Base-by-base conservation (phyloP, 768 basidiomycete species). In the Lactarius deliciosus region DNA sequence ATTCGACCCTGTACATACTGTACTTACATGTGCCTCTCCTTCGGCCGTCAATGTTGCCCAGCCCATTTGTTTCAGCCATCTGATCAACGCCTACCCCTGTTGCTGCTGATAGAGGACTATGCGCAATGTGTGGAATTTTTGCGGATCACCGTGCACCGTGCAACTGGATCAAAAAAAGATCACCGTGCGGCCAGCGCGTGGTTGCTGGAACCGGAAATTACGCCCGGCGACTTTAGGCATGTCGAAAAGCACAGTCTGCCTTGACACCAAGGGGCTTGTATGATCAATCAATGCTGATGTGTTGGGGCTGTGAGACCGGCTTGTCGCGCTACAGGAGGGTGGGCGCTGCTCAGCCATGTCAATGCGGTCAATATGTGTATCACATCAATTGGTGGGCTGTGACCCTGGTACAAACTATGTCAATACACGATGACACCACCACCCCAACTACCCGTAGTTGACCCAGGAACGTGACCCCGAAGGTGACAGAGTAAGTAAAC, bases 61-160 rank as follows among this genome's bases (percentile, higher is more conserved):
- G 3, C 78, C 77, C 65, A 85, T 72, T 36, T 5, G 85, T 67
- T 83, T 83, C 68, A 97, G 76, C 92, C 93, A 97, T 45, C 71
- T 73, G 53, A 96, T 82, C 28, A 95, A 77, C 3, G 94, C 79
- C 36, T 38, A 38, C 36, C 36, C 36, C 36, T 38, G 36, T 38
- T 2, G 11, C 36, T 13, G 36, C 36, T 38, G 36, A 38, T 38
- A 38, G 36, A 3, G 36, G 36, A 38, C 36, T 28, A 38, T 38
- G 11, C 36, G 36, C 28, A 95, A 80, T 41, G 88, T 82, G 72
- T 97, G 94, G 73, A 90, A 97, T 65, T 79, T 81, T 79, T 81
- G 47, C 91, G 87, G 30, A n/a, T n/a, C n/a, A n/a, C n/a, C n/a
- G n/a, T 30, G 30, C 30, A 88, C 77, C 9, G 11, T 38, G 36